Evolutionary conservation across 306 rosid genomes (phyloP).

Genomic region (Casuarina glauca): DNA sequence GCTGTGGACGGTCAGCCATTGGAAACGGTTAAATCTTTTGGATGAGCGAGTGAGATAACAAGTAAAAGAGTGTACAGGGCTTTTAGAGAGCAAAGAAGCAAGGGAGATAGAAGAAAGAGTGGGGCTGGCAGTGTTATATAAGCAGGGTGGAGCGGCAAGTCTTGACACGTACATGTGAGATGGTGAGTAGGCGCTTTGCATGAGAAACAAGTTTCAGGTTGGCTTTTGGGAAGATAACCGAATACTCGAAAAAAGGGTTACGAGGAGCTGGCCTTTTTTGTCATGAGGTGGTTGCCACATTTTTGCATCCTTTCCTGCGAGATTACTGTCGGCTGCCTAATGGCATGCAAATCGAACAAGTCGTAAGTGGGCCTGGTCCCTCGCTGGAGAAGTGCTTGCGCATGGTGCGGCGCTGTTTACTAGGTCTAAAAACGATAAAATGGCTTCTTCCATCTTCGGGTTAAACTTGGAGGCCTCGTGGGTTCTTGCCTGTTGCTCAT

Average conservation of each 20-base stretch:
- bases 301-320: constrained; percentile 14
- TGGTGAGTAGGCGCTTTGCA: constrained; percentile 68
- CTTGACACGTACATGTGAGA: constrained; percentile 60
- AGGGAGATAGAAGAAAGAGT: neutral
- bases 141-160: constrained; percentile 21
- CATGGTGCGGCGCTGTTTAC: too few species aligned
- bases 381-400: neutral
- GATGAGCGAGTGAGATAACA: neutral
- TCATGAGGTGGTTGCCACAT: constrained; percentile 31
- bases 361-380: constrained; percentile 32
- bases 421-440: too few species aligned
- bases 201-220: constrained; percentile 75
- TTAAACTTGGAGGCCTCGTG: too few species aligned
- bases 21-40: neutral
- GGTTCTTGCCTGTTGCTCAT: too few species aligned
- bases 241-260: neutral
- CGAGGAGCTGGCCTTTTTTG: constrained; percentile 26
- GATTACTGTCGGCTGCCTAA: constrained; percentile 19
- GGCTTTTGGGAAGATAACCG: neutral
- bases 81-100: neutral
- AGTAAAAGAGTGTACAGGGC: neutral
- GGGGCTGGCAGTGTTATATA: constrained; percentile 36
- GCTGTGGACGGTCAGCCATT: constrained; percentile 71
- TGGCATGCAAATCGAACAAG: constrained; percentile 27
- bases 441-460: too few species aligned